Base-by-base conservation (phyloP, 164 flowering plant species). In the Umbilicus rupestris region DNA sequence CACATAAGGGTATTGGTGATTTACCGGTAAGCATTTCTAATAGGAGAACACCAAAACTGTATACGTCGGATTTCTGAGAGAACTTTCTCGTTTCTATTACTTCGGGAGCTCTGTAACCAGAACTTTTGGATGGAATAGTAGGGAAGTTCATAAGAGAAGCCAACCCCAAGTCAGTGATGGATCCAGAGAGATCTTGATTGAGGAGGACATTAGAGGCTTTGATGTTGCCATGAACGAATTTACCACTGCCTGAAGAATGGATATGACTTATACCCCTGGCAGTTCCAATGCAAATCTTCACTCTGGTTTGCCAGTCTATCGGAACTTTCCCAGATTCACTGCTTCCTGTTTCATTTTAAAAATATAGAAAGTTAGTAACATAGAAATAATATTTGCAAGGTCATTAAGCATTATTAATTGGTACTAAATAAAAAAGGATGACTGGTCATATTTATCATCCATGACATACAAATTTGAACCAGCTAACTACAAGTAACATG, bases 21-120 rank as follows among this genome's bases (percentile, higher is more conserved):
- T 83, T 87, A 2, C 85, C 92, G 1, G 92, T 87, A 63, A 87
- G 78, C 70, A 87, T 66, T 65, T 87, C 92, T 1, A 87, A 84
- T 35, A 87, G 82, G 50, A 87, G 73, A 47, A 87, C 92, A 7
- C 92, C 89, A 31, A 83, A 85, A 69, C 86, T 82, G 78, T 85
- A 87, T 19, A 87, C 87, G 58, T 87, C 92, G 0, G 89, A 80
- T 46, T 78, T 85, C 35, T 83, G 87, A 9, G 85, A 72, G 26
- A 66, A 19, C 59, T 77, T 85, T 14, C 76, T 65, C 0, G 80
- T 67, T 64, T 84, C 87, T 7, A 73, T 65, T 14, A 76, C 78
- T 66, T 87, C 92, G 0, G 87, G 92, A 7, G 92, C 86, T 22
- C 79, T 69, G 67, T 87, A 87, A 12, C 87, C 92, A 15, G 71